Percentiles rank a stretch among this genome's conserved stretches.
phyloP scores from a whole-genome alignment of 805 yeast species.

The Candida sakaeoensis region DNA sequence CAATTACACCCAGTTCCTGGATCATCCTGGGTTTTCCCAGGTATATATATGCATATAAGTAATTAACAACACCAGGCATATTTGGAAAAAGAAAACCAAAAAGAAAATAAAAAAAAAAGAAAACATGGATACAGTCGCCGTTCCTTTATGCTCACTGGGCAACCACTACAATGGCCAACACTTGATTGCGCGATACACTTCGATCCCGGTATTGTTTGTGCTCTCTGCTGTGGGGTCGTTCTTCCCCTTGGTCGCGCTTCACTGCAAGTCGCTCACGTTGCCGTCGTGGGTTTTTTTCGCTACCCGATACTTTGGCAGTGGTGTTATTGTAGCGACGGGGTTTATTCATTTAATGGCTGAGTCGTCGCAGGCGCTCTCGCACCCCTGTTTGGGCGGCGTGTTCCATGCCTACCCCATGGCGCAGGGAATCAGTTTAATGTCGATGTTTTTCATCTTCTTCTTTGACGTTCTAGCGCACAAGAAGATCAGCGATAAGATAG shows the following conservation, averaged over 20 bases:
- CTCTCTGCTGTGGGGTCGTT: constrained; percentile 29
- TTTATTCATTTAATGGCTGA: constrained; percentile 34
- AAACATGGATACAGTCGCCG: no score
- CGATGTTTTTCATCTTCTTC: constrained; percentile 27
- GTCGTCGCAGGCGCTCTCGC: constrained; percentile 20
- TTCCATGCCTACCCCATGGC: constrained; percentile 29
- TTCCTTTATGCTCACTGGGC: no score
- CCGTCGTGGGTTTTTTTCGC: constrained; percentile 26
- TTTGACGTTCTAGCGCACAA: constrained; percentile 25
- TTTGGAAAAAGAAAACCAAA: no score
- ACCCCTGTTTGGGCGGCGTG: constrained; percentile 26
- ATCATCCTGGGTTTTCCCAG: no score
- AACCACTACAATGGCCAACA: constrained; percentile 21
- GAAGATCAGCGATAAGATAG: constrained; percentile 7
- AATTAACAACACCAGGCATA: no score
- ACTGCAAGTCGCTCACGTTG: constrained; percentile 17
- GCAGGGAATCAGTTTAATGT: constrained; percentile 29
- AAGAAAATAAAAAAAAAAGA: no score
- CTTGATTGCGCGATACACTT: constrained; percentile 23
- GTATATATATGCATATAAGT: no score
- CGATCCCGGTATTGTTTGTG: constrained; percentile 28
- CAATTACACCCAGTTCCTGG: no score
- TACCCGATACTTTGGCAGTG: constrained; percentile 29
- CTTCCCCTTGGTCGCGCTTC: constrained; percentile 25
- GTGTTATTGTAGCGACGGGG: constrained; percentile 35